These are phyloP conservation scores for Tanacetum coccineum DNA, from an alignment of 129 eudicot species.

Conservation along the genomic window DNA sequence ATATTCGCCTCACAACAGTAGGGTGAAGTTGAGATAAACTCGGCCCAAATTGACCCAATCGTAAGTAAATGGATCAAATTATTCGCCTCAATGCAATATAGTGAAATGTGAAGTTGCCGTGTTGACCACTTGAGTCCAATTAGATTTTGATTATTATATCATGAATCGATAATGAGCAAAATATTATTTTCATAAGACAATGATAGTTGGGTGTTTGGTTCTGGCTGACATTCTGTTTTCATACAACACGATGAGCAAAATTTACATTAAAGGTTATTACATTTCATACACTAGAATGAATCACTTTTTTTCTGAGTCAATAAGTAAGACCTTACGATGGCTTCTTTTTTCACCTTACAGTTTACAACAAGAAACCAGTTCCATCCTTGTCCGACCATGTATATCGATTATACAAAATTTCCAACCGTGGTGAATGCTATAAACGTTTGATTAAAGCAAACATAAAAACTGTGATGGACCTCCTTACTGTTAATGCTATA, in stretches of 20 bases:
- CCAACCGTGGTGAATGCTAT: neutral
- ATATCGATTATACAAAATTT: constrained; percentile 16
- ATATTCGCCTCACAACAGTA: no score
- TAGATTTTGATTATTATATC: constrained; percentile 1
- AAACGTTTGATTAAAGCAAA: constrained; percentile 9
- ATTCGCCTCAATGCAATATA: no score
- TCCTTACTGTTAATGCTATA: constrained; percentile 22
- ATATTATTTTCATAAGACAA: neutral
- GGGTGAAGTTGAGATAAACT: no score
- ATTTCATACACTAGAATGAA: neutral
- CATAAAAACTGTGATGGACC: constrained; percentile 33
- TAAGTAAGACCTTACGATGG: neutral
- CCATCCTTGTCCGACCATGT: constrained; percentile 24
- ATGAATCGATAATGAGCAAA: no score
- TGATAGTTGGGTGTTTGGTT: neutral
- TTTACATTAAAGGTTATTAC: neutral
- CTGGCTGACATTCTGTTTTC: neutral
- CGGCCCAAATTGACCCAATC: neutral
- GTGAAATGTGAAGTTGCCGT: no score
- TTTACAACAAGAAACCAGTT: constrained; percentile 13
- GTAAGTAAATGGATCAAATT: no score
- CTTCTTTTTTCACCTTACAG: constrained; percentile 19
- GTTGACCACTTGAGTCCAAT: no score
- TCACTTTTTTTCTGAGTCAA: neutral
- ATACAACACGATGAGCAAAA: neutral